Evolutionary conservation across 257 asterid genomes (phyloP), one percentile per base, ranked within the genome.

Genomic region (Asclepias syriaca): DNA sequence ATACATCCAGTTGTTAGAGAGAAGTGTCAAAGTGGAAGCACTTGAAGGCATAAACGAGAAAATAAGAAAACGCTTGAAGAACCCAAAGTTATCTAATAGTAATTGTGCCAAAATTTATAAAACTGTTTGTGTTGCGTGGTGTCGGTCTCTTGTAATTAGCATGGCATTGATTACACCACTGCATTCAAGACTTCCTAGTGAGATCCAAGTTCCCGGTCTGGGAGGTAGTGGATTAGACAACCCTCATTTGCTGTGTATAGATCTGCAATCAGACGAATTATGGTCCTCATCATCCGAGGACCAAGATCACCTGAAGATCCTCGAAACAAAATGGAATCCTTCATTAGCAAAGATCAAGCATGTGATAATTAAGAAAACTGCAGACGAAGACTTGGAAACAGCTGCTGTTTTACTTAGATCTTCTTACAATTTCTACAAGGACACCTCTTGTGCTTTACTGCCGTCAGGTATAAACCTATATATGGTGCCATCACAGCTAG

Each of bases 121-220:
- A 79, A 95, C 84, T 65, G 96, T 94, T 65, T 94, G 96, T 54
- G 87, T 93, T 75, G 96, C 99, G 81, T 94, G 99, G 99, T 94
- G 99, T 77, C 86, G 96, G 76, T 85, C 99, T 65, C 97, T 94
- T 46, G 99, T 94, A 72, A 87, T 94, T 57, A 89, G 90, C 86
- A 89, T 94, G 99, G 97, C 95, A 65, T 73, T 89, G 74, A 79
- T 91, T 64, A 94, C 97, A 46, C 99, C 99, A 29, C 76, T 91
- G 85, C 98, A 88, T 74, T 87, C 97, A 19, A 87, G 93, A 77
- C 81, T 72, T 74, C 77, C 92, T 15, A 84, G 95, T 63, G 90
- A 90, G 75, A 77, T 83, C 73, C 91, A 71, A 70, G 82, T 81
- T 72, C 77, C 79, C 70, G 82, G 87, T 82, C 78, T 58, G 71